Evolutionary conservation across 2,329 filamentous ascomycete genomes (phyloP).

Genomic region (Paecilomyces formosus): DNA sequence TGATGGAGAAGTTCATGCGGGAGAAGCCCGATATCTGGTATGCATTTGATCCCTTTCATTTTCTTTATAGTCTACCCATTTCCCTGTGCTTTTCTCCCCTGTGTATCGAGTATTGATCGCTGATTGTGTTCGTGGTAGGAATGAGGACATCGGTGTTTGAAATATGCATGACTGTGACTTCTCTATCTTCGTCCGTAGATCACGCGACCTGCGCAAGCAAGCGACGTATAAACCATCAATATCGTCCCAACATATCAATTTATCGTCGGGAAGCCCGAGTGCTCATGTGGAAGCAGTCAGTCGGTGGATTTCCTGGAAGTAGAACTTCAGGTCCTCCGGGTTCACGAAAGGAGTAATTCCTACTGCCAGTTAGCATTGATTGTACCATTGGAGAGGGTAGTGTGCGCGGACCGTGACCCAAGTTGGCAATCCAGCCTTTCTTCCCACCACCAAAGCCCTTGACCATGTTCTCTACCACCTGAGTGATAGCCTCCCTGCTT

Average conservation of each 20-base stretch:
- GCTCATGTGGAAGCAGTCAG: slow-evolving; percentile 20
- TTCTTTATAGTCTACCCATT: slow-evolving; percentile 3
- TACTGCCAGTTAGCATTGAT: slow-evolving; percentile 31
- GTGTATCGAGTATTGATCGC: slow-evolving; percentile 2
- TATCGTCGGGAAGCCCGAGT: neutral
- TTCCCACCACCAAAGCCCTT: slow-evolving; percentile 75
- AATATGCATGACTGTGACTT: slow-evolving; percentile 2
- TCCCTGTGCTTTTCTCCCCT: neutral
- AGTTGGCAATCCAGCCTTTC: slow-evolving; percentile 92
- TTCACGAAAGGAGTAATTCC: slow-evolving; percentile 92
- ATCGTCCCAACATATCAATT: neutral
- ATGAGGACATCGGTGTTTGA: slow-evolving; percentile 53
- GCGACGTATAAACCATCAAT: neutral
- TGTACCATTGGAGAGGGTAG: slow-evolving; percentile 2
- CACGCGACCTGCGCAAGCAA: neutral
- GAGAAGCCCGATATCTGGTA: slow-evolving; percentile 67
- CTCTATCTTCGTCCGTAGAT: slow-evolving; percentile 1
- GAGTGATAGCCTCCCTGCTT: slow-evolving; percentile 69
- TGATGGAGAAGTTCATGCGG: slow-evolving; percentile 67
- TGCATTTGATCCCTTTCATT: slow-evolving; percentile 17
- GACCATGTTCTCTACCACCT: slow-evolving; percentile 78
- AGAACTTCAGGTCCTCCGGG: slow-evolving; percentile 87
- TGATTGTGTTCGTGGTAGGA: slow-evolving; percentile 33
- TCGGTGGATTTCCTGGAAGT: slow-evolving; percentile 84
- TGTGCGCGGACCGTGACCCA: slow-evolving; percentile 69